These are phyloP conservation scores for Schizochytrium sp. DNA, from an alignment of 108 stramenopile species.

Conservation along the genomic window DNA sequence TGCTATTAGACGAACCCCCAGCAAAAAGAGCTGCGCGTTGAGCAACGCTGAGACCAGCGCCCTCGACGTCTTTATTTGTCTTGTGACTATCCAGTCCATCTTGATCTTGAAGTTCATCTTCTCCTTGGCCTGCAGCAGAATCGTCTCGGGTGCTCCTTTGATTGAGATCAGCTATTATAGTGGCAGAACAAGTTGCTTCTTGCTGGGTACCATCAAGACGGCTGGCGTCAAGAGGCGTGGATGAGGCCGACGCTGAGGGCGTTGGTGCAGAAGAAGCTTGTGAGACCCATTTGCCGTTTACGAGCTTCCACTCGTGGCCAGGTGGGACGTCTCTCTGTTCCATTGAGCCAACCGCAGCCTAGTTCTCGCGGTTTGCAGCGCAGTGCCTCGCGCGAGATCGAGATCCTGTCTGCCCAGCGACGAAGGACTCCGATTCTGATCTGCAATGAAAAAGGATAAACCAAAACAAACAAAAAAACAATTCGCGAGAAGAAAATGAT, in stretches of 20 bases:
- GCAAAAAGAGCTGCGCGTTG: constrained; percentile 3
- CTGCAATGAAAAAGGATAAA: too few relatives aligned
- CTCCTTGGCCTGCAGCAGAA: neutral
- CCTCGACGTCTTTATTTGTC: neutral
- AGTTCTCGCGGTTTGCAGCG: too few relatives aligned
- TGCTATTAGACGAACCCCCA: neutral
- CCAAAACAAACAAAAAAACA: too few relatives aligned
- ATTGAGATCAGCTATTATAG: neutral
- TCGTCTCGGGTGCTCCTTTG: neutral
- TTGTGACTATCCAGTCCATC: neutral
- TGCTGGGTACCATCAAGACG: neutral
- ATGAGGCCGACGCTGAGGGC: too few relatives aligned
- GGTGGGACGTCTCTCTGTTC: too few relatives aligned
- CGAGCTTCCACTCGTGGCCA: neutral
- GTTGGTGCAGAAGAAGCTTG: too few relatives aligned
- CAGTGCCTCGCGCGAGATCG: too few relatives aligned
- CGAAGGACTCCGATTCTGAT: too few relatives aligned
- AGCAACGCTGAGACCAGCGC: neutral
- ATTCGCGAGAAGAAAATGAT: too few relatives aligned
- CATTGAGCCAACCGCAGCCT: too few relatives aligned
- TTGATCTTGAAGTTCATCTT: neutral
- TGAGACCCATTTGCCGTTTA: neutral
- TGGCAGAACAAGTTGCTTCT: neutral
- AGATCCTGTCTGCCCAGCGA: too few relatives aligned
- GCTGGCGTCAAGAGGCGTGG: too few relatives aligned